Percentiles rank a stretch among this genome's conserved stretches.
These are phyloP conservation scores for Fraxinus nigra DNA, from an alignment of 305 asterid genomes.

Conservation along the genomic window DNA sequence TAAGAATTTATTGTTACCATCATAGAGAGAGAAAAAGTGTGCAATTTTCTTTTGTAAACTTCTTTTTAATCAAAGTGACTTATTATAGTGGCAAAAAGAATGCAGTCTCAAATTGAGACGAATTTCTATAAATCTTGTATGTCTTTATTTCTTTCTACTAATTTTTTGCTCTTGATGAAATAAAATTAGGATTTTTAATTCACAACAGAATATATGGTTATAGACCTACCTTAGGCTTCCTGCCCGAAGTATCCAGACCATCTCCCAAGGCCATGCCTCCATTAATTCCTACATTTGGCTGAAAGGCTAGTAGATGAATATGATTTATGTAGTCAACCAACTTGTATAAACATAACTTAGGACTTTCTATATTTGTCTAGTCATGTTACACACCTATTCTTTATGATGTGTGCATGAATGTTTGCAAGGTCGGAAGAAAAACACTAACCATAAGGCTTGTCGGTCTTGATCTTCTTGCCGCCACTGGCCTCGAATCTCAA, in stretches of 20 bases:
- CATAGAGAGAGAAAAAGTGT: no score
- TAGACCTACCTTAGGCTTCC: conserved; percentile 52
- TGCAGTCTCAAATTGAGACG: no score
- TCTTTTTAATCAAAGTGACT: no score
- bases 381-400: neutral
- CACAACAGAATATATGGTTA: no score
- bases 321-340: neutral
- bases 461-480: conserved; percentile 51
- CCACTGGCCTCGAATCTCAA: conserved; percentile 58
- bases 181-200: no score
- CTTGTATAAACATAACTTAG: neutral
- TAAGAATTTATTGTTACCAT: neutral
- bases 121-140: no score
- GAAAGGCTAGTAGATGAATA: neutral
- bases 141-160: no score
- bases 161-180: no score
- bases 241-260: conserved; percentile 74
- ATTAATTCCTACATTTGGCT: conserved; percentile 36
- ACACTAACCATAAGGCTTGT: conserved; percentile 58
- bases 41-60: no score
- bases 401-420: neutral
- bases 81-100: no score
- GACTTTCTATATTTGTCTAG: neutral
- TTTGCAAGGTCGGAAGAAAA: neutral
- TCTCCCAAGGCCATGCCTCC: conserved; percentile 75